Evolutionary conservation across 2,329 filamentous ascomycete species (phyloP).

Genomic region (Colletotrichum sp.): DNA sequence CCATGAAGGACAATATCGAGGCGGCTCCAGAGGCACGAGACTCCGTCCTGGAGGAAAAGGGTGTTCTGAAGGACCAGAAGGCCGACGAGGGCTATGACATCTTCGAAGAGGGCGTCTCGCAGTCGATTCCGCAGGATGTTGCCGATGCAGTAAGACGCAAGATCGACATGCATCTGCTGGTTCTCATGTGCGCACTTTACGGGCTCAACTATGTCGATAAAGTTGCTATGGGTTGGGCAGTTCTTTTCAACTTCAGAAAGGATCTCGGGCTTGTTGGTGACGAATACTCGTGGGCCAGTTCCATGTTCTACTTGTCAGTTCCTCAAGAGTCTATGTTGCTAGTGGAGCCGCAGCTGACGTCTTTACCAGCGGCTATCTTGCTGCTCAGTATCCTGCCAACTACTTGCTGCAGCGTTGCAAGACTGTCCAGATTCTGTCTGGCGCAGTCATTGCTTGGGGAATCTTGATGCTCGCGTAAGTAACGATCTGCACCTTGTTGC

Average conservation of each 20-base stretch:
- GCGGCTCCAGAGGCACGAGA: neutral
- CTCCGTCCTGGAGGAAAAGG: neutral
- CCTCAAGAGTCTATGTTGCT: neutral
- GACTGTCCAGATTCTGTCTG: slow-evolving; percentile 22
- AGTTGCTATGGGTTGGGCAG: slow-evolving; percentile 27
- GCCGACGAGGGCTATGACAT: neutral
- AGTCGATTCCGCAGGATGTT: slow-evolving; percentile 19
- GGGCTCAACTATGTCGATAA: slow-evolving; percentile 28
- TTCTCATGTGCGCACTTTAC: slow-evolving; percentile 26
- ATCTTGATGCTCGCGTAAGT: slow-evolving; percentile 19
- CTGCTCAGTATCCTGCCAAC: neutral
- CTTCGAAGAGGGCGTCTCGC: neutral
- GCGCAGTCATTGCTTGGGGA: slow-evolving; percentile 21
- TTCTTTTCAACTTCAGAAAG: slow-evolving; percentile 24
- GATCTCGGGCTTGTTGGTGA: slow-evolving; percentile 24
- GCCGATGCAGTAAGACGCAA: slow-evolving; percentile 23
- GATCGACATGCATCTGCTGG: slow-evolving; percentile 23
- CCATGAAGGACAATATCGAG: neutral
- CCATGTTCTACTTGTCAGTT: neutral
- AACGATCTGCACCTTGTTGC: neutral
- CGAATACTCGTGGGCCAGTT: neutral
- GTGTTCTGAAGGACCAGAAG: slow-evolving; percentile 7
- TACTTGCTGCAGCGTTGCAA: slow-evolving; percentile 20
- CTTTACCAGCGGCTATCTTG: neutral
- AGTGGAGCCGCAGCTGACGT: neutral